phyloP scores from a whole-genome alignment of 768 basidiomycete genomes.

The Kockovaella imperatae region DNA sequence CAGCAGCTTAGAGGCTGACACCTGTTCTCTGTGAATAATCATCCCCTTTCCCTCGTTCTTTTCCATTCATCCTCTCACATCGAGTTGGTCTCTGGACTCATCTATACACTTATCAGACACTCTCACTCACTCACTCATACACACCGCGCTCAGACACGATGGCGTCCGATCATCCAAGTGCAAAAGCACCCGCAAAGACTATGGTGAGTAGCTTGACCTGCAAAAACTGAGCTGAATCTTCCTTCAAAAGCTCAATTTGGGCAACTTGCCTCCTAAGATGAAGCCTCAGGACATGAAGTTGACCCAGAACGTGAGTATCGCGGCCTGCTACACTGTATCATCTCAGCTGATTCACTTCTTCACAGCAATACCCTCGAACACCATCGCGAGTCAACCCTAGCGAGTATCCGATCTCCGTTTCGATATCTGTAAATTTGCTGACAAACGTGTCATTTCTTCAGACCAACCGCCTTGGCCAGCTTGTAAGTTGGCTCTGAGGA shows the following conservation, averaged over 20 bases:
- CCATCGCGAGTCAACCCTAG: slow-evolving; percentile 47
- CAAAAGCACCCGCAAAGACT: slow-evolving; percentile 38
- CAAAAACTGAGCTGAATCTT: not conserved
- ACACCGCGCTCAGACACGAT: not conserved
- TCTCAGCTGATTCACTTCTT: not conserved
- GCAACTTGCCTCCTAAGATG: slow-evolving; percentile 46
- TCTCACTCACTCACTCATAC: not conserved
- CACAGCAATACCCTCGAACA: slow-evolving; percentile 42
- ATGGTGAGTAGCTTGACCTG: slow-evolving; percentile 18
- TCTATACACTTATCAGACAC: not conserved
- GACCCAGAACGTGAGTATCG: slow-evolving; percentile 28
- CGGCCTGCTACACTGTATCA: no score
- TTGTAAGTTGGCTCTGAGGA: slow-evolving; percentile 20
- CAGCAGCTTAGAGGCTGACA: no score
- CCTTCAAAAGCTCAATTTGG: slow-evolving; percentile 41
- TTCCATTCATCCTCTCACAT: no score
- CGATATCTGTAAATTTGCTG: slow-evolving; percentile 11
- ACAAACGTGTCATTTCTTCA: slow-evolving; percentile 35
- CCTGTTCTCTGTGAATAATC: no score
- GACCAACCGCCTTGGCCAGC: slow-evolving; percentile 49
- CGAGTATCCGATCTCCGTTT: slow-evolving; percentile 8
- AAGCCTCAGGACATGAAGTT: slow-evolving; percentile 39
- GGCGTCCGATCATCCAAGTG: slow-evolving; percentile 18
- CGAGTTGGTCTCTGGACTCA: not conserved
- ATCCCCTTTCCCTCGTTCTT: no score